Evolutionary conservation across 2,329 filamentous ascomycete genomes (phyloP).

Genomic region (Alternaria incomplexa): DNA sequence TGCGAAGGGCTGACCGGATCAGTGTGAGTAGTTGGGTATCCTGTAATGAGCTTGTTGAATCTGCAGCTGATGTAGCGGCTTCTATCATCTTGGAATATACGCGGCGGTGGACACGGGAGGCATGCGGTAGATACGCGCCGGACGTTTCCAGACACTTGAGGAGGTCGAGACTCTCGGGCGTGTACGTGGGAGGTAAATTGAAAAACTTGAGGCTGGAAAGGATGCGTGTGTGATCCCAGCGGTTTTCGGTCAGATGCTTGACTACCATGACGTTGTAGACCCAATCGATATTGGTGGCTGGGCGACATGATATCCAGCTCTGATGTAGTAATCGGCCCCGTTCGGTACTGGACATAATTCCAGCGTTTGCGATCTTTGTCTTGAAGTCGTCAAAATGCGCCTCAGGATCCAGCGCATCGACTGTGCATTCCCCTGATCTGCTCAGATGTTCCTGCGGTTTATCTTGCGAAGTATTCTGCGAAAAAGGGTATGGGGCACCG

Average conservation of each 20-base stretch:
- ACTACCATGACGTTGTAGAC: conserved; percentile 17
- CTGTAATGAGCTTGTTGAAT: conserved; percentile 4
- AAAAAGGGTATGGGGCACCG: conserved; percentile 1
- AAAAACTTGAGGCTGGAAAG: conserved; percentile 5
- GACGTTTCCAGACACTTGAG: conserved; percentile 18
- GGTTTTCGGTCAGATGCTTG: conserved; percentile 12
- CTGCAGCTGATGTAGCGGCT: not conserved
- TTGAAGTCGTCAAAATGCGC: conserved; percentile 18
- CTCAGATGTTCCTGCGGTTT: not conserved
- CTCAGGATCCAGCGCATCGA: not conserved
- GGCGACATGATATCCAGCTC: conserved; percentile 12
- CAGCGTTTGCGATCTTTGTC: conserved; percentile 2
- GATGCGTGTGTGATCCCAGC: conserved; percentile 15
- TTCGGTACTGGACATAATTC: not conserved
- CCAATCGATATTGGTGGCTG: conserved; percentile 7
- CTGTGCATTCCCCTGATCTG: not conserved
- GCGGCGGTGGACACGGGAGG: not conserved
- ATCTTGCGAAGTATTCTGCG: not conserved
- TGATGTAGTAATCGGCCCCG: conserved; percentile 1
- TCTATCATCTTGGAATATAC: conserved; percentile 20
- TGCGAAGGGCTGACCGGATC: conserved; percentile 20
- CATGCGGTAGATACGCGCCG: conserved; percentile 2
- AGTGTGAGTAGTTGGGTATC: conserved; percentile 18
- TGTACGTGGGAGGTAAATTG: conserved; percentile 13
- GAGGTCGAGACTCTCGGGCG: conserved; percentile 13